A percentile compares a stretch with the other conserved stretches of the same genome.
phyloP scores from a whole-genome alignment of 345 rosid species.

The Garcia nutans region DNA sequence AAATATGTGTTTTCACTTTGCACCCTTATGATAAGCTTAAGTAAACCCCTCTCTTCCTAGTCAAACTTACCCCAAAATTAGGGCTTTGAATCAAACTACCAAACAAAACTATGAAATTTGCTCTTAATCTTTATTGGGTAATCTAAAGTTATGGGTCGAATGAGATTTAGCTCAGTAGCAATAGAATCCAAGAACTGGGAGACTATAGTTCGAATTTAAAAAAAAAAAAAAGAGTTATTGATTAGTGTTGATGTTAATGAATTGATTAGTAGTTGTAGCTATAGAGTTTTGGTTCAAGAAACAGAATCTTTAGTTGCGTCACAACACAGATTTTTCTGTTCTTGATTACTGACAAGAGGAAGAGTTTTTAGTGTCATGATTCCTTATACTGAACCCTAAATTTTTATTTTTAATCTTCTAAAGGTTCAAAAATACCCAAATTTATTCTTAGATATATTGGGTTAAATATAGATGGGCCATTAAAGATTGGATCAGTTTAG shows the following conservation, averaged over 20 bases:
- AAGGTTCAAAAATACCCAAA: constrained; percentile 1
- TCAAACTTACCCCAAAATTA: constrained; percentile 30
- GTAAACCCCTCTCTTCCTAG: neutral
- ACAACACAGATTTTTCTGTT: constrained; percentile 52
- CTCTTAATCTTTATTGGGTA: constrained; percentile 18
- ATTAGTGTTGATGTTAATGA: constrained; percentile 43
- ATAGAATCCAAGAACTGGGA: too few relatives aligned
- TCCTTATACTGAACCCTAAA: constrained; percentile 30
- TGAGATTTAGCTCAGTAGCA: too few relatives aligned
- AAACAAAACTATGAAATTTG: constrained; percentile 27
- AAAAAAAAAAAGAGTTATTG: neutral
- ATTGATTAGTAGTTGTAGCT: constrained; percentile 26
- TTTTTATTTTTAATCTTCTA: neutral
- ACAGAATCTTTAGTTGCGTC: constrained; percentile 78
- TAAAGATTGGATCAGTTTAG: constrained; percentile 11
- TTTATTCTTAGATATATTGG: constrained; percentile 22
- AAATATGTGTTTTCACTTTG: constrained; percentile 14
- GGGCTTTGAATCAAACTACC: constrained; percentile 27
- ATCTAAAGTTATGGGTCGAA: constrained; percentile 1
- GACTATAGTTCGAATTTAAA: too few relatives aligned
- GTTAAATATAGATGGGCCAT: constrained; percentile 21
- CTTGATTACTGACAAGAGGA: constrained; percentile 58
- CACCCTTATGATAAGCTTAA: neutral
- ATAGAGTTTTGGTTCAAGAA: constrained; percentile 39
- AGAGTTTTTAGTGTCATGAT: constrained; percentile 43